phyloP scores from a whole-genome alignment of 495 filamentous ascomycete genomes.

The Penicillium nucicola region DNA sequence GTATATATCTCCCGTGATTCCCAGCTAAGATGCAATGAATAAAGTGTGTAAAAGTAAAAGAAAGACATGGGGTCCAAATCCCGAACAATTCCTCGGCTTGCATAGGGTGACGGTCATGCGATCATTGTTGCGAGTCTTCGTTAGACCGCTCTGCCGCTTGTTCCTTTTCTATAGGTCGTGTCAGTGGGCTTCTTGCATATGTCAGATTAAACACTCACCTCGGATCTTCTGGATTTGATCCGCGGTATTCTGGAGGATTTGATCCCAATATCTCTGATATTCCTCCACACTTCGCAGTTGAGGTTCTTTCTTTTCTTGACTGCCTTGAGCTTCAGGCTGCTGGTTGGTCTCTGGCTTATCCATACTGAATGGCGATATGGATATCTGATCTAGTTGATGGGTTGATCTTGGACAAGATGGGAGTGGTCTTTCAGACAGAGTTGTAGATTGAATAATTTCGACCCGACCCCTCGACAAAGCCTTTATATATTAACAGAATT shows the following conservation, averaged over 20 bases:
- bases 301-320: neutral
- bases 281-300: conserved; percentile 14
- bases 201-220: conserved; percentile 17
- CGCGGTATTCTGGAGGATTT: conserved; percentile 23
- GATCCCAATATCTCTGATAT: conserved; percentile 23
- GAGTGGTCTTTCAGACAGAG: neutral
- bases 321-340: neutral
- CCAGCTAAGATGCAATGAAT: neutral
- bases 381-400: too few relatives aligned
- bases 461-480: neutral
- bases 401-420: too few relatives aligned
- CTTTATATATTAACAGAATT: conserved; percentile 9
- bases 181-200: conserved; percentile 20
- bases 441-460: neutral
- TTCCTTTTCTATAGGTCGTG: conserved; percentile 18
- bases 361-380: neutral
- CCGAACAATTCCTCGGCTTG: conserved; percentile 5
- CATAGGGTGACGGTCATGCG: neutral
- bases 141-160: conserved; percentile 7
- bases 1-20: neutral
- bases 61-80: neutral
- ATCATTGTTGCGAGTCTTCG: conserved; percentile 3
- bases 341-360: conserved; percentile 10
- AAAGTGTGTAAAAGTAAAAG: neutral
- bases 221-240: conserved; percentile 23